Conservation (phyloP, 176 grass and related monocot species). For the Cocos nucifera region DNA sequence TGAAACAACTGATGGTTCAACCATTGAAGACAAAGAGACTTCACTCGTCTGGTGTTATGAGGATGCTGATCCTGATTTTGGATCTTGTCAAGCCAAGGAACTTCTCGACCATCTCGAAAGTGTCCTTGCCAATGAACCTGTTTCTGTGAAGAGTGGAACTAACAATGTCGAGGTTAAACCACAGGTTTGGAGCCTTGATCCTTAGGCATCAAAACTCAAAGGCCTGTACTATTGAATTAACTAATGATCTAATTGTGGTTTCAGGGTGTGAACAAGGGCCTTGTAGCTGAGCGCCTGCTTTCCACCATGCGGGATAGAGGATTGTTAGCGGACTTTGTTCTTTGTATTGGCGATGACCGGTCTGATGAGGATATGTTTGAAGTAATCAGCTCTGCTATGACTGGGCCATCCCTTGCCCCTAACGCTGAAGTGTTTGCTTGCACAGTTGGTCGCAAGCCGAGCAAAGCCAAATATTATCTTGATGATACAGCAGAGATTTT, state of each 20-base stretch:
- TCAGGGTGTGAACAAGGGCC: neutral
- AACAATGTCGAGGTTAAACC: slow-evolving; percentile 15
- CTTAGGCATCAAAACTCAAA: too few relatives aligned
- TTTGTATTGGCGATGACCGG: slow-evolving; percentile 1
- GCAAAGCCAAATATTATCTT: too few relatives aligned
- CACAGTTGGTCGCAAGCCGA: too few relatives aligned
- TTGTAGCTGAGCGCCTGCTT: neutral
- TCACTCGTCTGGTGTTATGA: slow-evolving; percentile 11
- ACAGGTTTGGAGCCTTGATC: neutral
- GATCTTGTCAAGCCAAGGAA: slow-evolving; percentile 18
- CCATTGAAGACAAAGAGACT: slow-evolving; percentile 10
- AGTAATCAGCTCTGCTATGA: neutral
- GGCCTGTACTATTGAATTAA: too few relatives aligned
- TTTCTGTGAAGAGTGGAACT: slow-evolving; percentile 16
- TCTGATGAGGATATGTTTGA: slow-evolving; percentile 5
- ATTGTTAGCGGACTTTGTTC: neutral
- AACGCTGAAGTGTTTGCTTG: neutral
- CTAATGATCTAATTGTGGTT: too few relatives aligned
- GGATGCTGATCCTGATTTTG: slow-evolving; percentile 17
- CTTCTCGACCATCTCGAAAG: slow-evolving; percentile 15
- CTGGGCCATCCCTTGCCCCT: neutral
- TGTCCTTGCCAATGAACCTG: slow-evolving; percentile 16
- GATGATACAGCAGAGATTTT: too few relatives aligned
- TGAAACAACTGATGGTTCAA: slow-evolving; percentile 12
- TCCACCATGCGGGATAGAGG: neutral